phyloP scores from a whole-genome alignment of 352 stramenopile genomes.

The Phytophthora boehmeriae region DNA sequence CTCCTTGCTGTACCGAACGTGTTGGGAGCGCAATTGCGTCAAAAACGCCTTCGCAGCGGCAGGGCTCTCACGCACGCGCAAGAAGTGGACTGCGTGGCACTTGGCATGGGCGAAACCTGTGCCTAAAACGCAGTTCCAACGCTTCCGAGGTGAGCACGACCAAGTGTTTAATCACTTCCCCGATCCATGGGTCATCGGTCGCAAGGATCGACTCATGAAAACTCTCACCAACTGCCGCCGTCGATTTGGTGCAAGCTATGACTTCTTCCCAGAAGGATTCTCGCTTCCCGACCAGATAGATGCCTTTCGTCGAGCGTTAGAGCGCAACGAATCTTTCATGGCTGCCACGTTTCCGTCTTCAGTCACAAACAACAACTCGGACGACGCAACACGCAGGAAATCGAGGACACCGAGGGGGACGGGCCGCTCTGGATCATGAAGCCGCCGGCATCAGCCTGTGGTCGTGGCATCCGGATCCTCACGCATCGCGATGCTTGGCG shows the following conservation, averaged over 20 bases:
- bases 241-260: slow-evolving; percentile 64
- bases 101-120: slow-evolving; percentile 80
- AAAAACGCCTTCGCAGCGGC: slow-evolving; percentile 89
- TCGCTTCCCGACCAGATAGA: slow-evolving; percentile 79
- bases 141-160: slow-evolving; percentile 46
- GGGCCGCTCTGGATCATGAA: slow-evolving; percentile 88
- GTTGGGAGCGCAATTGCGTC: slow-evolving; percentile 94
- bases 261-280: slow-evolving; percentile 88
- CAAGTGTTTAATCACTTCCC: slow-evolving; percentile 92
- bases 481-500: slow-evolving; percentile 35
- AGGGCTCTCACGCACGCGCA: slow-evolving; percentile 67
- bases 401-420: not conserved
- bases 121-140: slow-evolving; percentile 58
- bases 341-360: slow-evolving; percentile 14
- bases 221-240: slow-evolving; percentile 67
- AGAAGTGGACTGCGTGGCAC: slow-evolving; percentile 62
- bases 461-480: slow-evolving; percentile 86
- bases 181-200: slow-evolving; percentile 89
- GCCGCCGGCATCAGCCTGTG: slow-evolving; percentile 85
- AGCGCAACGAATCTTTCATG: slow-evolving; percentile 43
- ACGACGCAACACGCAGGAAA: slow-evolving; percentile 11
- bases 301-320: slow-evolving; percentile 53
- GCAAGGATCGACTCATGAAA: slow-evolving; percentile 89
- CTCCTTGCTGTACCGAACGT: slow-evolving; percentile 76
- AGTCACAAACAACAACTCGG: slow-evolving; percentile 3